These are phyloP conservation scores for Rhodomyrtus tomentosa DNA, from an alignment of 345 rosid species.

Conservation along the genomic window DNA sequence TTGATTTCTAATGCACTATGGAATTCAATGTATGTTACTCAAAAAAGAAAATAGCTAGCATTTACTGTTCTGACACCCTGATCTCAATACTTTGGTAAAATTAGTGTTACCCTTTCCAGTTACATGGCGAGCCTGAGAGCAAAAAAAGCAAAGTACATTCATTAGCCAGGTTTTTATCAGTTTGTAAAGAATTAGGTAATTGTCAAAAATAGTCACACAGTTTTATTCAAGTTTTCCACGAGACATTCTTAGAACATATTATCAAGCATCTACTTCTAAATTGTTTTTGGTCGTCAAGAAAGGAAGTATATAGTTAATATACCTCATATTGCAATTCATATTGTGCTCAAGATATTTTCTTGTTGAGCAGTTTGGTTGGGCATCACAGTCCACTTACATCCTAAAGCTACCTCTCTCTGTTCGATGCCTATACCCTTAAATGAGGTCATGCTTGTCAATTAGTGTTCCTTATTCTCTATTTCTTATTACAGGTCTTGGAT, in stretches of 20 bases:
- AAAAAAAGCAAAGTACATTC: background rate
- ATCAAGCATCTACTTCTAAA: background rate
- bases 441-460: background rate
- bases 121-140: background rate
- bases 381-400: background rate
- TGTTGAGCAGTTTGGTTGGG: background rate
- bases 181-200: background rate
- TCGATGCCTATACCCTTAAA: background rate
- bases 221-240: background rate
- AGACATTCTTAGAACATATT: background rate
- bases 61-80: background rate
- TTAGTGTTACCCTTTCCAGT: background rate
- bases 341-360: background rate
- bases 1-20: background rate
- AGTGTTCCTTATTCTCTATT: background rate
- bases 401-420: background rate
- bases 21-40: background rate
- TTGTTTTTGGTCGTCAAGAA: background rate
- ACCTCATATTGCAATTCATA: background rate
- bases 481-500: constrained; percentile 52
- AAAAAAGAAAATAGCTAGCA: background rate
- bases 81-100: background rate
- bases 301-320: background rate
- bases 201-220: background rate
- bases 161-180: background rate